phyloP scores from a whole-genome alignment of 2,329 filamentous ascomycete genomes.

The Diaporthe destruens region DNA sequence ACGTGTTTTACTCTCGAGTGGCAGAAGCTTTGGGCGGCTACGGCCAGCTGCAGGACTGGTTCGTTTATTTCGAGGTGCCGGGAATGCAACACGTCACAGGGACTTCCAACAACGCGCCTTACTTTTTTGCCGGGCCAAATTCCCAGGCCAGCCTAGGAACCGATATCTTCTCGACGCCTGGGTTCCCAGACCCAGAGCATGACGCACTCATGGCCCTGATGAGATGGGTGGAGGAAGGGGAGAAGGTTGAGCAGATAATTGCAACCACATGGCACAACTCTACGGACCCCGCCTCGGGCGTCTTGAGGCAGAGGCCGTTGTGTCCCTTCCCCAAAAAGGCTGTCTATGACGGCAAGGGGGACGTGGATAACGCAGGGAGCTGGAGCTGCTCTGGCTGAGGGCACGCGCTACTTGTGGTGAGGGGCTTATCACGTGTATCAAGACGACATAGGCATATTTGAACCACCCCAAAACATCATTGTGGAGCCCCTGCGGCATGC shows the following conservation, averaged over 20 bases:
- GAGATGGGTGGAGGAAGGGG: slow-evolving; percentile 45
- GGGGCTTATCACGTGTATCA: neutral
- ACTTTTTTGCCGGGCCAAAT: slow-evolving; percentile 51
- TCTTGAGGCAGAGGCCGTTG: slow-evolving; percentile 45
- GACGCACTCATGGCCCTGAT: slow-evolving; percentile 47
- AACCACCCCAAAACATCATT: no score
- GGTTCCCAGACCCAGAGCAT: slow-evolving; percentile 51
- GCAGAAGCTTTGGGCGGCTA: slow-evolving; percentile 52
- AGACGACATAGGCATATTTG: no score
- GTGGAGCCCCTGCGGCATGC: no score
- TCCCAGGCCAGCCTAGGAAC: slow-evolving; percentile 45
- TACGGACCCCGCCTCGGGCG: slow-evolving; percentile 42
- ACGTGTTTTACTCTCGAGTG: slow-evolving; percentile 51
- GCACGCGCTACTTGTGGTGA: neutral
- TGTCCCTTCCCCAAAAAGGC: slow-evolving; percentile 46
- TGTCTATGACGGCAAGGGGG: slow-evolving; percentile 36
- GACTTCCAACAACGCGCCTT: slow-evolving; percentile 51
- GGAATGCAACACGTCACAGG: slow-evolving; percentile 63
- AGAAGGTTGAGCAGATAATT: slow-evolving; percentile 39
- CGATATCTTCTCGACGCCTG: slow-evolving; percentile 51
- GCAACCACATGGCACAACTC: slow-evolving; percentile 44
- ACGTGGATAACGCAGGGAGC: slow-evolving; percentile 35
- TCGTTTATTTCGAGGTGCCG: slow-evolving; percentile 63
- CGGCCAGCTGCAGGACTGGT: slow-evolving; percentile 59
- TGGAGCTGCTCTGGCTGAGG: slow-evolving; percentile 33